Percentiles rank a stretch among this genome's conserved stretches.
Conservation (phyloP, 164 flowering plant genomes). For the Vitis labrusca region DNA sequence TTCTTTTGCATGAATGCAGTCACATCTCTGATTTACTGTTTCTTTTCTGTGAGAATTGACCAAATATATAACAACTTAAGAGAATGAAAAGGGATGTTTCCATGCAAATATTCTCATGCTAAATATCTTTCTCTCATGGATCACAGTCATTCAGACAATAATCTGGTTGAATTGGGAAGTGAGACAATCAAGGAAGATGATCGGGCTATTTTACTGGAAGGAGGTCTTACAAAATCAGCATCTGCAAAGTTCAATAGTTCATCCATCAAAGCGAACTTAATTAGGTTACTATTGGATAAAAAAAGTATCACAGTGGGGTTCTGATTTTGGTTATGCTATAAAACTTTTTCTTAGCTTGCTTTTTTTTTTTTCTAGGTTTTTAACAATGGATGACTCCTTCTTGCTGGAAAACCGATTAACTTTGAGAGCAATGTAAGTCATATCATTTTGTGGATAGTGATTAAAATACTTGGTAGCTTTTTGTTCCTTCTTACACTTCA, state of each 20-base stretch:
- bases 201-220: conserved; percentile 81
- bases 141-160: conserved; percentile 87
- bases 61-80: background rate
- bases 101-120: conserved; percentile 7
- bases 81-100: background rate
- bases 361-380: conserved; percentile 46
- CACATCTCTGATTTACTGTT: background rate
- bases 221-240: conserved; percentile 83
- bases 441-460: background rate
- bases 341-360: conserved; percentile 1
- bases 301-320: background rate
- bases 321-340: background rate
- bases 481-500: background rate
- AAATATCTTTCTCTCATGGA: conserved; percentile 1
- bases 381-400: conserved; percentile 84
- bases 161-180: conserved; percentile 75
- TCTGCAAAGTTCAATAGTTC: conserved; percentile 60
- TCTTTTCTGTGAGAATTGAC: background rate
- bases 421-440: conserved; percentile 80
- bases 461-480: background rate
- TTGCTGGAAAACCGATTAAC: conserved; percentile 79
- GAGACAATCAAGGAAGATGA: conserved; percentile 78
- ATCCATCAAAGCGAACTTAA: conserved; percentile 64
- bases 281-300: conserved; percentile 44
- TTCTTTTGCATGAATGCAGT: background rate